Evolutionary conservation across 345 rosid genomes (phyloP).

Genomic region (Mercurialis annua): DNA sequence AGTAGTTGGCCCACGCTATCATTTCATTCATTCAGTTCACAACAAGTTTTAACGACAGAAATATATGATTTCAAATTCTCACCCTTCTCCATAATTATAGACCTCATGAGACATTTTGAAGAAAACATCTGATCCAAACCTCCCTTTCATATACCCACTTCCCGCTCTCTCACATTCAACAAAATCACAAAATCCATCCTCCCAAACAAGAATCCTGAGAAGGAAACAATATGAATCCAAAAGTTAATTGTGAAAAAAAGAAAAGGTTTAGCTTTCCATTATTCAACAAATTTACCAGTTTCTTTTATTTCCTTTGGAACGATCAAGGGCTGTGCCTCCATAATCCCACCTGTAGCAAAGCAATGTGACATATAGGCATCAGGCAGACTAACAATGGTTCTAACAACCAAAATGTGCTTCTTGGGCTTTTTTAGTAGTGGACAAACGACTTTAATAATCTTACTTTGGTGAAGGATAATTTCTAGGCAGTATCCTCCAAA

Average conservation of each 20-base stretch:
- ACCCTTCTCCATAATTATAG: constrained; percentile 77
- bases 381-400: background rate
- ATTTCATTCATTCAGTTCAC: background rate
- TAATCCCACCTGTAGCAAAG: constrained; percentile 64
- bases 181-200: constrained; percentile 73
- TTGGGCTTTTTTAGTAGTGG: constrained; percentile 8
- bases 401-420: background rate
- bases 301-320: constrained; percentile 65
- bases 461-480: constrained; percentile 82
- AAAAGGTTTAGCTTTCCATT: background rate
- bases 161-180: constrained; percentile 48
- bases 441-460: constrained; percentile 4
- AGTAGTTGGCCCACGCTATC: background rate
- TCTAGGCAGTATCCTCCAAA: constrained; percentile 77
- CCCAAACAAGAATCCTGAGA: constrained; percentile 77
- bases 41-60: background rate
- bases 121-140: constrained; percentile 65
- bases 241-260: constrained; percentile 1
- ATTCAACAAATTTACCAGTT: constrained; percentile 50
- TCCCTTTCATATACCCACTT: constrained; percentile 41
- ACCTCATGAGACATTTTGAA: constrained; percentile 84
- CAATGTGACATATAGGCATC: constrained; percentile 15
- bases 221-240: background rate
- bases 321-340: constrained; percentile 59
- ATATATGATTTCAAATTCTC: constrained; percentile 11